phyloP scores from a whole-genome alignment of 2,329 filamentous ascomycete genomes.

The Arthrobotrys pseudoclavata region DNA sequence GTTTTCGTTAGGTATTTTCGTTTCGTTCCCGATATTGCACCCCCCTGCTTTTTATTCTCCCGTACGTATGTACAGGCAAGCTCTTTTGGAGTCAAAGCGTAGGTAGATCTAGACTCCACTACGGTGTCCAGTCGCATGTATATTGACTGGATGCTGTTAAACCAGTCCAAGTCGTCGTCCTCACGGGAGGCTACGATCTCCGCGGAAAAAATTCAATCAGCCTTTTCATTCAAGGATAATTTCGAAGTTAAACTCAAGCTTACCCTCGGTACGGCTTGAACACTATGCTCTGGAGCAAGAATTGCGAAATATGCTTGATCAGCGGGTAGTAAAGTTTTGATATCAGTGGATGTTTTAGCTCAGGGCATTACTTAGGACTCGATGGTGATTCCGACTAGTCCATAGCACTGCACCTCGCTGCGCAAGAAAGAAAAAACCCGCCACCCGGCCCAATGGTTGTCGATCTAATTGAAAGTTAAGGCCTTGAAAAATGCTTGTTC shows the following conservation, averaged over 20 bases:
- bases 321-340: neutral
- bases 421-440: neutral
- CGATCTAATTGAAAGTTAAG: neutral
- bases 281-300: neutral
- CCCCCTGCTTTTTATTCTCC: neutral
- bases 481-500: conserved; percentile 30
- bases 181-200: neutral
- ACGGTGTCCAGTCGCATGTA: neutral
- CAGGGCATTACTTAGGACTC: neutral
- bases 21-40: neutral
- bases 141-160: neutral
- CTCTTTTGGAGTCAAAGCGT: too few relatives aligned
- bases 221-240: neutral
- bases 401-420: neutral
- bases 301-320: conserved; percentile 2
- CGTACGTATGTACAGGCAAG: too few relatives aligned
- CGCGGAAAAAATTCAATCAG: neutral
- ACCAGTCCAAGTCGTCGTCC: neutral
- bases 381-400: neutral
- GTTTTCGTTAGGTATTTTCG: neutral
- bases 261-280: neutral
- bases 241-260: neutral
- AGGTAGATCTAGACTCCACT: neutral
- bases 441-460: neutral
- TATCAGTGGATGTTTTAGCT: neutral